Percentiles rank a stretch among this genome's conserved stretches.
Conservation (phyloP, 768 basidiomycete species). For the Cystobasidium tubakii region DNA sequence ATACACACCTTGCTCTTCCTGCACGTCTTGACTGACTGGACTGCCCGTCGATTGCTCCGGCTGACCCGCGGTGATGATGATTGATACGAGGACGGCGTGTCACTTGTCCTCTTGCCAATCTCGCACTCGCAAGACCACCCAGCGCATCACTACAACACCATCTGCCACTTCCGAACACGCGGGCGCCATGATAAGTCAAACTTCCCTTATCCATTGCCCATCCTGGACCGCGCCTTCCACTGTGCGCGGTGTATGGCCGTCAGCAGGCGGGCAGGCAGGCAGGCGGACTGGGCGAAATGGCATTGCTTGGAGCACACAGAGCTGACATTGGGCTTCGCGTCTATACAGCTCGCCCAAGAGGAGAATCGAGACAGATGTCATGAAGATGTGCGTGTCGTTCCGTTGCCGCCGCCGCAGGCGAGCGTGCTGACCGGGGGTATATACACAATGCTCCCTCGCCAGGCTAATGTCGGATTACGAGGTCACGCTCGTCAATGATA, state of each 20-base stretch:
- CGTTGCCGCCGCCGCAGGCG: not conserved
- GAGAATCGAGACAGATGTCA: constrained; percentile 96
- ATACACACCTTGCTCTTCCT: not conserved
- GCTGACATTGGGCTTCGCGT: not conserved
- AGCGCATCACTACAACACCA: not conserved
- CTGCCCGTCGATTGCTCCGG: not conserved
- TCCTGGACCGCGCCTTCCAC: not conserved
- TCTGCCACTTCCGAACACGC: not conserved
- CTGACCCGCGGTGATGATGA: not conserved
- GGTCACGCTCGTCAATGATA: constrained; percentile 94
- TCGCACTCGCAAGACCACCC: not conserved
- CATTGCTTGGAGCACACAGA: not conserved
- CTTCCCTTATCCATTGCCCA: not conserved
- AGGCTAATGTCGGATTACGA: constrained; percentile 99
- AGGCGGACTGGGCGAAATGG: too few species aligned
- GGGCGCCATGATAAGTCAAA: constrained; percentile 5
- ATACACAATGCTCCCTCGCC: constrained; percentile 37
- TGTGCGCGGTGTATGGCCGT: not conserved
- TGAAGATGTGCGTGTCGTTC: constrained; percentile 95
- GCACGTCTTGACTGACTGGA: not conserved
- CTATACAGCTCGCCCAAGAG: constrained; percentile 75
- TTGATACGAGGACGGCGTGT: not conserved
- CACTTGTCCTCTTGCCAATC: constrained; percentile 5
- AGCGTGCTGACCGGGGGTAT: not conserved
- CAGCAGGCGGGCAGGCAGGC: not conserved